Percentiles rank a stretch among this genome's conserved stretches.
Conservation (phyloP, 2,329 filamentous ascomycete genomes). For the Leptographium lundbergii region DNA sequence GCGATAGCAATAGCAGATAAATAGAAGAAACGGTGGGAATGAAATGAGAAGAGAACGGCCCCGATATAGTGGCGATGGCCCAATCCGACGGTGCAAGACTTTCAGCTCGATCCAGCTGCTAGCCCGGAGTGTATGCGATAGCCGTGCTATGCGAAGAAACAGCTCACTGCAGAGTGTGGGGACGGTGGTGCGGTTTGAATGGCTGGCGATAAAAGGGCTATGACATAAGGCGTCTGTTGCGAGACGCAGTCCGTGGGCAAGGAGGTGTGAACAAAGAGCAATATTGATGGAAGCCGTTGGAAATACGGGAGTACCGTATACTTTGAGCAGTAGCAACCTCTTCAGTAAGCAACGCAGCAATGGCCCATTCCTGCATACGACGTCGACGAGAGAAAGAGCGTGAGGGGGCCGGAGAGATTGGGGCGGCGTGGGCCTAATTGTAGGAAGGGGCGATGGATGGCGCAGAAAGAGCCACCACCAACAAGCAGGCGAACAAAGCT, state of each 20-base stretch:
- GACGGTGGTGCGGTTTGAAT: not conserved
- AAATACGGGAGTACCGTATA: not conserved
- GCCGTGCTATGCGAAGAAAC: not conserved
- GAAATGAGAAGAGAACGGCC: not conserved
- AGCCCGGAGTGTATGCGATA: not conserved
- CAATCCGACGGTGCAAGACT: not conserved
- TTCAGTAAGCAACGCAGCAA: not conserved
- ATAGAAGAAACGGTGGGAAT: not conserved
- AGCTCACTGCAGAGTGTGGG: not conserved
- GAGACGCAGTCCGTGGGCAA: not conserved
- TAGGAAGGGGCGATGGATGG: not conserved
- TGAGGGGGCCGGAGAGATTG: slow-evolving; percentile 1
- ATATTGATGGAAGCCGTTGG: not conserved
- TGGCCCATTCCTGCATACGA: not conserved
- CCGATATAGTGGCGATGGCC: slow-evolving; percentile 1
- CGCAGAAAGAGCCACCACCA: not conserved
- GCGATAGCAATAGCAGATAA: not conserved
- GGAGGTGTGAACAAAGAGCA: not conserved
- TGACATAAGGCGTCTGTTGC: not conserved
- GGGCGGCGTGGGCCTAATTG: not conserved
- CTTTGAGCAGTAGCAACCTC: not conserved
- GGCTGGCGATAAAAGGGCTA: not conserved
- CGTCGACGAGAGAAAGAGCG: not conserved
- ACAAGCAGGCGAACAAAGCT: not conserved
- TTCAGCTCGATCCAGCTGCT: not conserved